Percentiles rank a stretch among this genome's conserved stretches.
These are phyloP conservation scores for Diaporthe citrichinensis DNA, from an alignment of 2,329 filamentous ascomycete genomes.

Conservation along the genomic window DNA sequence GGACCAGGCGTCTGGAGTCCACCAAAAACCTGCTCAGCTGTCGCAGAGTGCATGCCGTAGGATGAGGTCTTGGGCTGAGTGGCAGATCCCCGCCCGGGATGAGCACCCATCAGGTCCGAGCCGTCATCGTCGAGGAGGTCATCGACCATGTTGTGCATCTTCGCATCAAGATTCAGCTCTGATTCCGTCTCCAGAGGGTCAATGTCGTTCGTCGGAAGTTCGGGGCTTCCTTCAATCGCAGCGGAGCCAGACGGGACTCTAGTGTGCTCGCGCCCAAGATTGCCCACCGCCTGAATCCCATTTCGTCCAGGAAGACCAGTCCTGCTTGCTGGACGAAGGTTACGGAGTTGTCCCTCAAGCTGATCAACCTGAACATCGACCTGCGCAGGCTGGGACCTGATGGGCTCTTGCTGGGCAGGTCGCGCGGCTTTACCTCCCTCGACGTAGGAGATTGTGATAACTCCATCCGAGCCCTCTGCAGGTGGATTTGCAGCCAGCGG, in stretches of 20 bases:
- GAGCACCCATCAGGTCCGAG: conserved; percentile 46
- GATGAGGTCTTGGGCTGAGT: conserved; percentile 56
- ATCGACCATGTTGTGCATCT: conserved; percentile 56
- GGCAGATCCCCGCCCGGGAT: conserved; percentile 53
- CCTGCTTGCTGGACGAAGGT: conserved; percentile 7
- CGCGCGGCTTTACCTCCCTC: conserved; percentile 36
- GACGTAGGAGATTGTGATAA: conserved; percentile 36
- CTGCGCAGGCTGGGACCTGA: neutral
- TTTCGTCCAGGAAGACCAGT: neutral
- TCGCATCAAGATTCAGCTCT: conserved; percentile 37
- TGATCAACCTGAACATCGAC: conserved; percentile 6
- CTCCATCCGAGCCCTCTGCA: neutral
- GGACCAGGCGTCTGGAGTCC: conserved; percentile 48
- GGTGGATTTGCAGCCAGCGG: conserved; percentile 31
- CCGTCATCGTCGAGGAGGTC: conserved; percentile 56
- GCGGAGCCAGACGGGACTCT: neutral
- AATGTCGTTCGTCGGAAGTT: conserved; percentile 10
- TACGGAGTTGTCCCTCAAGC: conserved; percentile 27
- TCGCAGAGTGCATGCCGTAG: conserved; percentile 69
- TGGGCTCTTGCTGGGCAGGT: neutral
- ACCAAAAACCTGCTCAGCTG: conserved; percentile 65
- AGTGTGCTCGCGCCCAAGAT: neutral
- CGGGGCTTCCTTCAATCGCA: neutral
- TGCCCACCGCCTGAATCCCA: neutral
- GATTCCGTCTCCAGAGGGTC: conserved; percentile 39